Evolutionary conservation across 345 rosid genomes (phyloP), one percentile per base, ranked within the genome.

Genomic region (Lepidium aucheri): DNA sequence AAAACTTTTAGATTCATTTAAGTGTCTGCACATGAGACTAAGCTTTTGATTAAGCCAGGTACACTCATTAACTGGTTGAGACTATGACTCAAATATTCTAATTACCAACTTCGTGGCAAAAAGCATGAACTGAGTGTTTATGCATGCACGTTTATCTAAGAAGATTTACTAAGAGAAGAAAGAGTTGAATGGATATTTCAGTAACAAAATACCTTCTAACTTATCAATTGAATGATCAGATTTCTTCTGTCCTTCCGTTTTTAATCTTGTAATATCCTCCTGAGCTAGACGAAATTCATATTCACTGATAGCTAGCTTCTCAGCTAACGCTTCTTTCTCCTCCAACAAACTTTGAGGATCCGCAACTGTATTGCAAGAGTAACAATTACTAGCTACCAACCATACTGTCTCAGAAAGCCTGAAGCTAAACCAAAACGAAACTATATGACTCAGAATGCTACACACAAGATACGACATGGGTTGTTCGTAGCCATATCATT

Each of bases 281-380:
- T 90, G 83, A 2, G 95, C 94, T 66, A 93, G 81, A 56, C 98
- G 96, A 55, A 93, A 81, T 71, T 90, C 97, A 50, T 90, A 93
- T 65, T 90, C 91, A 59, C 86, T 80, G 41, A 93, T 77, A 54
- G 97, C 91, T 65, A 93, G 63, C 72, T 88, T 93, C 80, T 88
- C 97, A 58, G 79, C 82, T 36, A 82, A 69, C 40, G 87, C 85
- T 78, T 85, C 94, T 77, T 85, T 93, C 84, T 88, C 97, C 83
- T 84, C 89, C 53, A 86, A 78, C 80, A 93, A 88, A 74, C 78
- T 86, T 76, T 93, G 98, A 45, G 97, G 98, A 60, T 93, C 98
- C 24, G 87, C 87, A 77, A 83, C 98, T 93, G 95, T 72, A 74
- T 72, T 54, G 45, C 52, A 74, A 28, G 36, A 54, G 59, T 74